These are phyloP conservation scores for Backusella tarrabulga DNA, from an alignment of 192 early-diverging fungal species.

Conservation along the genomic window DNA sequence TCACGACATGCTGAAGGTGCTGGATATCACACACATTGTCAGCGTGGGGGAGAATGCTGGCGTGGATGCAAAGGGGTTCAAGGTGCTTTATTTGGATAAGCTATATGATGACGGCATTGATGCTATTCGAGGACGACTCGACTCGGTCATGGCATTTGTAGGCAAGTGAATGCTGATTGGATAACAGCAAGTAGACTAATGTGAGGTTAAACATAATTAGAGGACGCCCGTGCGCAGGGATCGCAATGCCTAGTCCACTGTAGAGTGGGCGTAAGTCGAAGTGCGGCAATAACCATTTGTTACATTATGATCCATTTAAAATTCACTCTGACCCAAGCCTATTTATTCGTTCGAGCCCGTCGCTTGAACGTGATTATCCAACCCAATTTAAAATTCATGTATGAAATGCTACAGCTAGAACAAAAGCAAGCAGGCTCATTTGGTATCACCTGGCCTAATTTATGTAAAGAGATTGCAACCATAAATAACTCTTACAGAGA, in stretches of 20 bases:
- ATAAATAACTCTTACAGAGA: slow-evolving; percentile 36
- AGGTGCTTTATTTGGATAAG: slow-evolving; percentile 50
- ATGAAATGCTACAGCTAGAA: slow-evolving; percentile 60
- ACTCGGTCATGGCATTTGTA: slow-evolving; percentile 48
- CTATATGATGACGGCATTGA: slow-evolving; percentile 63
- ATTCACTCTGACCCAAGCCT: slow-evolving; percentile 49
- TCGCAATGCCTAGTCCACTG: slow-evolving; percentile 52
- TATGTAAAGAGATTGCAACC: slow-evolving; percentile 50
- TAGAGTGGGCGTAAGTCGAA: slow-evolving; percentile 57
- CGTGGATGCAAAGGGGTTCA: slow-evolving; percentile 38
- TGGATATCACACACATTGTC: slow-evolving; percentile 54
- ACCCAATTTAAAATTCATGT: slow-evolving; percentile 63
- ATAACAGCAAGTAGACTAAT: neutral
- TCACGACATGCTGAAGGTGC: slow-evolving; percentile 46
- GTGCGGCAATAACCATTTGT: slow-evolving; percentile 57
- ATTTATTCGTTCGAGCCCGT: slow-evolving; percentile 55
- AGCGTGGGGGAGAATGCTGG: slow-evolving; percentile 59
- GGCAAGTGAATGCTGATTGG: slow-evolving; percentile 34
- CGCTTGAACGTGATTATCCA: slow-evolving; percentile 65
- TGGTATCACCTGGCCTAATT: slow-evolving; percentile 45
- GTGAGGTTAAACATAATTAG: slow-evolving; percentile 20
- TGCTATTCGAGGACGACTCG: slow-evolving; percentile 46
- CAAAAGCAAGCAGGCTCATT: slow-evolving; percentile 42
- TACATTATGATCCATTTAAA: slow-evolving; percentile 55
- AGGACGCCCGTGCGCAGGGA: slow-evolving; percentile 42